Evolutionary conservation across 1,284 basidiomycete genomes (phyloP), one percentile per base, ranked within the genome.

Genomic region (Taiwanofungus camphoratus): DNA sequence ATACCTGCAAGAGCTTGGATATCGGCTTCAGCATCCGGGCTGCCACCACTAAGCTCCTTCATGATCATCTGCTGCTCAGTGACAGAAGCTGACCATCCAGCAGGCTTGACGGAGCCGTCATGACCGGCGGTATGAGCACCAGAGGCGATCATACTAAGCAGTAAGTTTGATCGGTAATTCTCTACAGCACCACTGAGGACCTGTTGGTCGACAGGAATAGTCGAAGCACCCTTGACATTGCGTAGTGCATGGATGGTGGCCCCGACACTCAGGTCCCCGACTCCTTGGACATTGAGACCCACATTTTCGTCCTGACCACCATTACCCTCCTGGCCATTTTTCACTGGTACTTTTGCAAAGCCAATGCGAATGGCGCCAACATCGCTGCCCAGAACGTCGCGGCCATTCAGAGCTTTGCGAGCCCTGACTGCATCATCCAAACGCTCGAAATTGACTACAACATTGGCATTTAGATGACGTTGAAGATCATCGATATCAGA

Each of bases 301-400:
- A 74, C 63, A 24, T 70, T 76, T 48, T 87, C 82, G 38, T 85
- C 82, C 36, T 74, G 67, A 30, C 74, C 69, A 26, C 74, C 69
- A 40, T 69, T 71, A 26, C 77, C 77, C 54, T 91, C 84, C 55
- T 80, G 77, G 19, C 78, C 80, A 52, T 83, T 83, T 70, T 92
- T 92, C 53, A 91, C 88, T 5, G 92, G 93, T 2, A 95, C 93
- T 58, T 93, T 92, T 40, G 94, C 94, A 60, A 93, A 99, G 2
- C 94, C 95, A 49, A 98, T 96, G 34, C 92, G 85, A 52, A 98
- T 92, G 20, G 93, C 87, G 18, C 95, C 95, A 30, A 97, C 90
- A 50, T 98, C 94, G 51, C 87, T 87, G 7, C 95, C 95, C 20
- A 99, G 74, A 19, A 98, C 89, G 61, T 98, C 95, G 36, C 92